Conservation (phyloP, 2,329 filamentous ascomycete genomes). For the Atkinsonella texensis region DNA sequence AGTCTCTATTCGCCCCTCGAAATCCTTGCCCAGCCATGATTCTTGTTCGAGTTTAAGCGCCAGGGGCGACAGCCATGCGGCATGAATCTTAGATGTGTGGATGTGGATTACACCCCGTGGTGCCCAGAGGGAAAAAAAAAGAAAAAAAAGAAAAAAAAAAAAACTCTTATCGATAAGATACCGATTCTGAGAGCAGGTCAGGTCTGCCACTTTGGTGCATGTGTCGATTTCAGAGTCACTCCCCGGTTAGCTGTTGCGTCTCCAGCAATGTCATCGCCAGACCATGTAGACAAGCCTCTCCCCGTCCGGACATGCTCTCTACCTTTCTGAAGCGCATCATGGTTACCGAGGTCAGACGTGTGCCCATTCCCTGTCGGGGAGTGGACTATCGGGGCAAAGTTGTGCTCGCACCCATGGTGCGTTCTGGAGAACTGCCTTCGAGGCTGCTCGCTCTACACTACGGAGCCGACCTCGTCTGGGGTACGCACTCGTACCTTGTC, state of each 20-base stretch:
- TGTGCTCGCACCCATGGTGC: slow-evolving; percentile 94
- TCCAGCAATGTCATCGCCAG: not conserved
- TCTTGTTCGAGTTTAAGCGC: too few relatives aligned
- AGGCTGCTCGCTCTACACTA: slow-evolving; percentile 84
- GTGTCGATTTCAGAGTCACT: not conserved
- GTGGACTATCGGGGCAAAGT: slow-evolving; percentile 91
- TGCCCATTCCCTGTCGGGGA: slow-evolving; percentile 76
- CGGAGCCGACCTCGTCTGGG: slow-evolving; percentile 95
- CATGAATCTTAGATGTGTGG: too few relatives aligned
- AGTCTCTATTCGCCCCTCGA: too few relatives aligned
- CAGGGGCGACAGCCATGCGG: too few relatives aligned
- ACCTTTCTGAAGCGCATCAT: slow-evolving; percentile 38
- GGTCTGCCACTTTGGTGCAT: too few relatives aligned
- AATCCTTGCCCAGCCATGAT: too few relatives aligned
- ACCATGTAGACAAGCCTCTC: slow-evolving; percentile 9
- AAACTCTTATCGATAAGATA: slow-evolving; percentile 2
- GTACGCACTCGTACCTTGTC: slow-evolving; percentile 27
- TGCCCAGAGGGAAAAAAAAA: too few relatives aligned
- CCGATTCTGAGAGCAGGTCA: too few relatives aligned
- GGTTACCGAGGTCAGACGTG: slow-evolving; percentile 48
- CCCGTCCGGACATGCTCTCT: slow-evolving; percentile 18
- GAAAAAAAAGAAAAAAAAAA: not conserved
- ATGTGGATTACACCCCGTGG: too few relatives aligned
- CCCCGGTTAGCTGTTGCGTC: not conserved
- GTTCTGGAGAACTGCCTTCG: slow-evolving; percentile 89